Base-by-base conservation (phyloP, 2,329 filamentous ascomycete species). In the Sordariomycetes sp. region DNA sequence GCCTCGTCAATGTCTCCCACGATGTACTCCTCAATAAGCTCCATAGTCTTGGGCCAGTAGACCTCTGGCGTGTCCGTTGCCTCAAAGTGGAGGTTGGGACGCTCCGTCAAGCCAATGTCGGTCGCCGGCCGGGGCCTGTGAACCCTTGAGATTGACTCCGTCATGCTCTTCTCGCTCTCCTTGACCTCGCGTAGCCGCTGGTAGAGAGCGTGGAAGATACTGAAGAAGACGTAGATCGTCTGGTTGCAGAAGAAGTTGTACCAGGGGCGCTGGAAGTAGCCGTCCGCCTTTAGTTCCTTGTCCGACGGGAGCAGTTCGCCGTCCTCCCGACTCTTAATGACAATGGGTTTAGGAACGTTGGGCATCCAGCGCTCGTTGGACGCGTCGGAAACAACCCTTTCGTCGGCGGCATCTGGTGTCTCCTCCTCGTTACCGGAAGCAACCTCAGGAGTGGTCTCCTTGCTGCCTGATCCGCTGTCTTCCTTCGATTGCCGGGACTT, bases 181-280 rank as follows among this genome's bases (percentile, higher is more conserved):
- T 97, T 97, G 69, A 97, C 83, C 60, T 87, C 87, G 61, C 86
- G 77, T 15, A 99, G 78, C 48, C 94, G 85, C 65, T 85, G 82
- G 71, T 96, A 97, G 5, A 99, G 76, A n/a, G 87, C 87, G 66
- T 96, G 84, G 68, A 99, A 94, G 60, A 96, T 85, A 63, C 87
- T 89, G 74, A 99, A 87, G 77, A 99, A 97, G 70, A 94, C 91
- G 67, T 90, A 96, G 59, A 99, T 86, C 3, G 87, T 89, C 64
- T 90, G 82, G 69, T 96, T 97, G 68, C 86, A 86, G 74, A 95
- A 99, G 67, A 97, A 83, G 67, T 92, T 92, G 74, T 90, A 95
- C 71, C 82, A 85, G 12, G 84, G 84, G 53, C 91, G 87, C 62
- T 80, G 79, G 71, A 94, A 95, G 59, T 88, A 85, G 55, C 90